Evolutionary conservation across 768 basidiomycete genomes (phyloP).

Genomic region (Coprinellus micaceus): DNA sequence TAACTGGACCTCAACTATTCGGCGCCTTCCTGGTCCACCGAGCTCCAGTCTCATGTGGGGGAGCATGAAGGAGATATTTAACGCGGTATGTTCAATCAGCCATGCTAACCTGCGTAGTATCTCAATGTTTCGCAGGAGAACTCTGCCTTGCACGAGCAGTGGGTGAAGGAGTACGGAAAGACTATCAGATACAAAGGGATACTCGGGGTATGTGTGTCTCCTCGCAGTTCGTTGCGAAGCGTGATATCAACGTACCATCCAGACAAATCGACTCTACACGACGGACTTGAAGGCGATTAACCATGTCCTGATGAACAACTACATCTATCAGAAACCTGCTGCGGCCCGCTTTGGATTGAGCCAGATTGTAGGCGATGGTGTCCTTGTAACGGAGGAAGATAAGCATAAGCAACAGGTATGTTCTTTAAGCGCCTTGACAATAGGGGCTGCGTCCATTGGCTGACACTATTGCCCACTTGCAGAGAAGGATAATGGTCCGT

Average conservation of each 20-base stretch:
- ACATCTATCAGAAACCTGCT: conserved; percentile 53
- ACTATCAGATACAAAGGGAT: conserved; percentile 43
- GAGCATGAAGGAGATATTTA: conserved; percentile 41
- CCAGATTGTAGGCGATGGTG: conserved; percentile 41
- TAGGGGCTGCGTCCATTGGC: too few relatives aligned
- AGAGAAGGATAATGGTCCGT: conserved; percentile 41
- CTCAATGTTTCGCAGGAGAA: conserved; percentile 22
- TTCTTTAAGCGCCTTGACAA: neutral
- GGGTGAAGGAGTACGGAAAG: conserved; percentile 44
- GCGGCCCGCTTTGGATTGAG: conserved; percentile 31
- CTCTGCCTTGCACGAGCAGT: conserved; percentile 33
- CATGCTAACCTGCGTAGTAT: neutral
- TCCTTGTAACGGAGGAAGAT: conserved; percentile 45
- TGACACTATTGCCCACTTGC: too few relatives aligned
- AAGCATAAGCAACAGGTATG: conserved; percentile 40
- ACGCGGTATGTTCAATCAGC: conserved; percentile 30
- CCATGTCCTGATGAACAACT: conserved; percentile 54
- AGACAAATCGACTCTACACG: conserved; percentile 45
- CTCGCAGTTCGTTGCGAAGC: neutral
- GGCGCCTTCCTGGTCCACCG: conserved; percentile 49
- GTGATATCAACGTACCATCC: neutral
- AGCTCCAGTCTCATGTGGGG: conserved; percentile 44
- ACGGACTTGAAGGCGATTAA: conserved; percentile 58
- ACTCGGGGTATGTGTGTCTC: conserved; percentile 32
- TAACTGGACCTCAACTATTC: conserved; percentile 38